A percentile compares a stretch with the other conserved stretches of the same genome.
phyloP scores from a whole-genome alignment of 108 stramenopile genomes.

The Craspedostauros australis region DNA sequence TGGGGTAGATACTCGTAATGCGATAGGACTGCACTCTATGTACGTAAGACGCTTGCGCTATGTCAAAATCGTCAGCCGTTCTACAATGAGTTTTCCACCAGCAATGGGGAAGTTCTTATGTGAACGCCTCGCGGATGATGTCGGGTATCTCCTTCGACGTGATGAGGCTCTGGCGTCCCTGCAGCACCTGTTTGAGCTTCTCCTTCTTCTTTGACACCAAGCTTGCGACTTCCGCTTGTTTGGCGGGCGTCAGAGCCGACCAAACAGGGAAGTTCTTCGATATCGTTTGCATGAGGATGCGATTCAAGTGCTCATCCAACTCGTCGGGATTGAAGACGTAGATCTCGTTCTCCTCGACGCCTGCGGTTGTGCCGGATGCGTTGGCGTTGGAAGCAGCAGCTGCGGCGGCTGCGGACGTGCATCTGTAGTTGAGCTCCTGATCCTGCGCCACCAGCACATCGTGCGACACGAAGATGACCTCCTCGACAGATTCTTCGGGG shows the following conservation, averaged over 20 bases:
- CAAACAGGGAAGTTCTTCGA: slow-evolving; percentile 22
- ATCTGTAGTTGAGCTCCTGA: not conserved
- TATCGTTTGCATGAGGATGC: slow-evolving; percentile 21
- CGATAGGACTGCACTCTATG: no score
- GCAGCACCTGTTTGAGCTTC: slow-evolving; percentile 17
- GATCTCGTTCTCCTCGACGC: slow-evolving; percentile 16
- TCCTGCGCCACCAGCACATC: slow-evolving; percentile 22
- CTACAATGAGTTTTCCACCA: no score
- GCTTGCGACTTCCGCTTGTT: slow-evolving; percentile 38
- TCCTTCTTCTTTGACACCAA: slow-evolving; percentile 30
- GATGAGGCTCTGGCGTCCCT: no score
- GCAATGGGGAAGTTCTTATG: no score
- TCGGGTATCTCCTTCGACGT: no score
- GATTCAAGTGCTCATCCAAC: slow-evolving; percentile 34
- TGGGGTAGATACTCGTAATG: no score
- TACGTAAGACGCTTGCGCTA: no score
- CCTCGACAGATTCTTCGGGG: slow-evolving; percentile 40
- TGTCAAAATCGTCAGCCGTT: no score
- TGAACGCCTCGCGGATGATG: no score
- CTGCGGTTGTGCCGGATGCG: slow-evolving; percentile 7
- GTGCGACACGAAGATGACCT: slow-evolving; percentile 45
- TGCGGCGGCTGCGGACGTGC: not conserved
- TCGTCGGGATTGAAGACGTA: slow-evolving; percentile 16
- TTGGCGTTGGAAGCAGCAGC: not conserved
- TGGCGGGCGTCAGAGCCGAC: slow-evolving; percentile 17